These are phyloP conservation scores for Skeletonema menzelii DNA, from an alignment of 108 stramenopile species.

Conservation along the genomic window DNA sequence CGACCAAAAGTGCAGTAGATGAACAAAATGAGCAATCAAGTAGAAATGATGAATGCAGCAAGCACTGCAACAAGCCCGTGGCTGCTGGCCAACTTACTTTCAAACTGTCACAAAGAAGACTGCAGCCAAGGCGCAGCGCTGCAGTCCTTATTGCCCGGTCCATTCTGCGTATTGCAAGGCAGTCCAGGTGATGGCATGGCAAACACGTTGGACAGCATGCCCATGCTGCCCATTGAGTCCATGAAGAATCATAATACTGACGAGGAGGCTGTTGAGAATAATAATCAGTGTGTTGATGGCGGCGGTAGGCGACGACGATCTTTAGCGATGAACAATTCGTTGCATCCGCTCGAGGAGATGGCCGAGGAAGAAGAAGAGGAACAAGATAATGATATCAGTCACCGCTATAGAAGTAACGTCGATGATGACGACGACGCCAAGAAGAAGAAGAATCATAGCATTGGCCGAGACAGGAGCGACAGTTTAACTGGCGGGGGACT, in stretches of 20 bases:
- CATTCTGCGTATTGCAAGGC: constrained; percentile 70
- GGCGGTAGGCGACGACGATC: background rate
- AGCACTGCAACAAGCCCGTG: background rate
- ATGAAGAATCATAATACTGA: background rate
- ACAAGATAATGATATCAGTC: too few species aligned
- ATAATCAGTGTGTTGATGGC: too few species aligned
- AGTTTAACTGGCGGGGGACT: constrained; percentile 9
- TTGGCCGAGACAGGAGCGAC: background rate
- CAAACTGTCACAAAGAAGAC: background rate
- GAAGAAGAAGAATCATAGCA: too few species aligned
- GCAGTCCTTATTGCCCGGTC: constrained; percentile 43
- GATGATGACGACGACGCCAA: too few species aligned
- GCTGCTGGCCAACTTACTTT: background rate
- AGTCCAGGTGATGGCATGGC: constrained; percentile 62
- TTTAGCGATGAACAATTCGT: background rate
- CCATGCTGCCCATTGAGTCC: constrained; percentile 8
- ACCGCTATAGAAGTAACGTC: too few species aligned
- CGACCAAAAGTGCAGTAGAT: too few species aligned
- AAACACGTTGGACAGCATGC: constrained; percentile 56
- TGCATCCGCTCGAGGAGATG: background rate
- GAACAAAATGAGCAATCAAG: too few species aligned
- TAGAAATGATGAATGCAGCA: too few species aligned
- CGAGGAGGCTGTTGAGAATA: too few species aligned
- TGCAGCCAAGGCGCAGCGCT: background rate
- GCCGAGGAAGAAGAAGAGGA: background rate